Percentiles rank a stretch among this genome's conserved stretches.
Conservation (phyloP, 1,284 basidiomycete genomes). For the Singerocomus rubriflavus region DNA sequence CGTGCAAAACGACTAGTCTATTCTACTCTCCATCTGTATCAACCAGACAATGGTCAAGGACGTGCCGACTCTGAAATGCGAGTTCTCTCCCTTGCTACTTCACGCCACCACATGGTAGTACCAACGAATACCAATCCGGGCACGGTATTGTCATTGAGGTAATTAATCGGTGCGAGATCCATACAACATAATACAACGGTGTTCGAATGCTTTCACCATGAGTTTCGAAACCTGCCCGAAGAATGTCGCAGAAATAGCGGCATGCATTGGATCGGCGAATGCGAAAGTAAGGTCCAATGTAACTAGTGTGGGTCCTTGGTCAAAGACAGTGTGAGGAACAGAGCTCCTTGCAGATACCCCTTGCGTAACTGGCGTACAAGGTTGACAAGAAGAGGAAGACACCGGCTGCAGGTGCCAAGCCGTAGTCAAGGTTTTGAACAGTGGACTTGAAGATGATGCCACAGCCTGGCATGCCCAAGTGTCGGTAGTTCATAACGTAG, state of each 20-base stretch:
- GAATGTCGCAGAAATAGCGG: conserved; percentile 76
- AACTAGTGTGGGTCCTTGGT: conserved; percentile 61
- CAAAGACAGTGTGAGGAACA: conserved; percentile 12
- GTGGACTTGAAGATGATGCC: conserved; percentile 75
- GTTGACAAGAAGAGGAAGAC: conserved; percentile 43
- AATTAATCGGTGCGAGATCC: conserved; percentile 36
- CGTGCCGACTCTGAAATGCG: neutral
- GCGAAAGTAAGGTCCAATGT: conserved; percentile 82
- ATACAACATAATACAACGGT: conserved; percentile 73
- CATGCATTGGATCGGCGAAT: conserved; percentile 86
- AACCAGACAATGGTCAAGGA: neutral
- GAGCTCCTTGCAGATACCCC: conserved; percentile 3
- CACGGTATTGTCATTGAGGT: neutral
- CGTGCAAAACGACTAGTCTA: neutral
- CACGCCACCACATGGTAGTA: neutral
- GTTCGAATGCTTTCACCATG: conserved; percentile 93
- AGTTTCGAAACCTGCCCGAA: conserved; percentile 83
- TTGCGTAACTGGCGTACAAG: conserved; percentile 22
- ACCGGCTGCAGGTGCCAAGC: conserved; percentile 75
- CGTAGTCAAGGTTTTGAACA: conserved; percentile 86
- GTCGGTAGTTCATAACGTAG: conserved; percentile 2
- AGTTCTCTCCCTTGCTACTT: neutral
- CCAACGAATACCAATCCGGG: neutral
- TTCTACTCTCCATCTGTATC: neutral
- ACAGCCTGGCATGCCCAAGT: conserved; percentile 48